Conservation (phyloP, 164 flowering plant genomes). For the Sedum album region DNA sequence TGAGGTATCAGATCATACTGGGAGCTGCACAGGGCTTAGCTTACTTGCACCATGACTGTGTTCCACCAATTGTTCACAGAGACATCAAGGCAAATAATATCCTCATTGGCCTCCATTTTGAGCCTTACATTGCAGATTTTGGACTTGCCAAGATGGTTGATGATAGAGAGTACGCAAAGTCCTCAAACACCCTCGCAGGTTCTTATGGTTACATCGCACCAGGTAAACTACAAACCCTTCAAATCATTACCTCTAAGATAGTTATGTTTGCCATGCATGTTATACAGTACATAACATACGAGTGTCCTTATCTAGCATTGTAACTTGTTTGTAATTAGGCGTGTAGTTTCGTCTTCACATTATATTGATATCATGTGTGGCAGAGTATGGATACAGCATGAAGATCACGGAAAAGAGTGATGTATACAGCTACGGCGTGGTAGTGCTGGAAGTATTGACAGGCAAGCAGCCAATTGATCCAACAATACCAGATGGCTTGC, state of each 20-base stretch:
- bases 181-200: conserved; percentile 72
- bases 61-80: conserved; percentile 73
- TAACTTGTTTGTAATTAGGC: no score
- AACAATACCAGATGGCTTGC: conserved; percentile 77
- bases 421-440: conserved; percentile 88
- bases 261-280: no score
- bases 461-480: conserved; percentile 95
- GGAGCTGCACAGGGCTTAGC: conserved; percentile 81
- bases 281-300: no score
- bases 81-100: conserved; percentile 86
- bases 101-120: conserved; percentile 68
- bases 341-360: neutral
- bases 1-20: conserved; percentile 48
- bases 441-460: conserved; percentile 70
- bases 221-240: conserved; percentile 27
- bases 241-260: no score
- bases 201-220: conserved; percentile 89
- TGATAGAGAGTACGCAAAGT: conserved; percentile 45
- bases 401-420: conserved; percentile 92
- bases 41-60: conserved; percentile 80
- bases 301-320: no score
- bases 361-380: neutral
- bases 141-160: conserved; percentile 84
- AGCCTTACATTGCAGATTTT: conserved; percentile 84
- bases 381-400: conserved; percentile 86